phyloP scores from a whole-genome alignment of 176 grass and related monocot species.

The Hsuehochloa calcarea region DNA sequence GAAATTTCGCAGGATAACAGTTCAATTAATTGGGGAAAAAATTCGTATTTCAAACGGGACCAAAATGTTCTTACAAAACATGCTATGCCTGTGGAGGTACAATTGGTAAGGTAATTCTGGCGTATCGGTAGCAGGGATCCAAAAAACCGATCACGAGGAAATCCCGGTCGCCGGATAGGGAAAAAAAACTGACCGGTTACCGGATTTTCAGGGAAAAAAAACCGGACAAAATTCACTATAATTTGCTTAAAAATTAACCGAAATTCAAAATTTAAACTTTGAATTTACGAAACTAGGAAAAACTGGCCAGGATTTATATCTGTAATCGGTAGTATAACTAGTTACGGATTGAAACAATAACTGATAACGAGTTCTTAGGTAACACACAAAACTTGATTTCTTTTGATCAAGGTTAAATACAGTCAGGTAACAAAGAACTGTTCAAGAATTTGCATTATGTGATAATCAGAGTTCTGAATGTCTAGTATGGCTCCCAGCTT shows the following conservation, averaged over 20 bases:
- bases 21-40: too few species aligned
- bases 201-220: too few species aligned
- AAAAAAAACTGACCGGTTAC: too few species aligned
- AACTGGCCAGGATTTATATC: too few species aligned
- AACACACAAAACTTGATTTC: not conserved
- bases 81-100: not conserved
- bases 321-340: not conserved
- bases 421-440: not conserved
- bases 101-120: not conserved
- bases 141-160: too few species aligned
- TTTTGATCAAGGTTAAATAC: not conserved
- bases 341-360: not conserved
- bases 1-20: too few species aligned
- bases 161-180: too few species aligned
- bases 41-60: too few species aligned
- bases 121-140: not conserved
- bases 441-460: not conserved
- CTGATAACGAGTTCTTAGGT: not conserved
- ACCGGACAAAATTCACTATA: too few species aligned
- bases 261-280: too few species aligned
- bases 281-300: too few species aligned
- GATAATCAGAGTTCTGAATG: not conserved
- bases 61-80: not conserved
- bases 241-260: too few species aligned
- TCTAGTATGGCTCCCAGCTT: constrained; percentile 48